These are phyloP conservation scores for Alopecurus myosuroides DNA, from an alignment of 176 grass and related monocot species.

Conservation along the genomic window DNA sequence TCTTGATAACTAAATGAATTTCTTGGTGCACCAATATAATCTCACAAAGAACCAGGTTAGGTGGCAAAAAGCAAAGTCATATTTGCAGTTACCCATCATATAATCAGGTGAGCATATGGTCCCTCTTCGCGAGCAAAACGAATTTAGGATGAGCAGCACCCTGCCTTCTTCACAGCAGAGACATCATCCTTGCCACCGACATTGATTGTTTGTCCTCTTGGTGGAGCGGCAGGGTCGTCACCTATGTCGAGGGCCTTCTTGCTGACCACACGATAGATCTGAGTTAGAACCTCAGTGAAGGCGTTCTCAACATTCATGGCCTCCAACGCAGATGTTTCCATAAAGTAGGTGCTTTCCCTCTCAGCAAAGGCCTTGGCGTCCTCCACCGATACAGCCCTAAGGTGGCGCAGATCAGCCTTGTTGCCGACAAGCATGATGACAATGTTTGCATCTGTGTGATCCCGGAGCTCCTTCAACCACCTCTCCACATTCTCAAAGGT, in stretches of 20 bases:
- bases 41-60: constrained; percentile 21
- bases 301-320: constrained; percentile 42
- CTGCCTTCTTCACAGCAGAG: constrained; percentile 41
- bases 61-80: constrained; percentile 13
- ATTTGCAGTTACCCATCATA: constrained; percentile 22
- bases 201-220: constrained; percentile 47
- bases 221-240: constrained; percentile 48
- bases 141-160: constrained; percentile 46
- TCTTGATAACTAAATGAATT: not conserved
- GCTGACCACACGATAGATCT: constrained; percentile 49
- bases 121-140: constrained; percentile 21
- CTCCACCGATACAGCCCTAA: constrained; percentile 39
- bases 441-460: constrained; percentile 51
- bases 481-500: constrained; percentile 55
- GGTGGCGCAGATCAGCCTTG: constrained; percentile 51
- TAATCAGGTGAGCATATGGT: constrained; percentile 15
- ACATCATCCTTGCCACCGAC: constrained; percentile 56
- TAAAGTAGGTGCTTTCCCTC: constrained; percentile 47
- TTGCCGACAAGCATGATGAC: constrained; percentile 56
- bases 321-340: constrained; percentile 45
- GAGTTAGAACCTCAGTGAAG: constrained; percentile 53
- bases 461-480: constrained; percentile 47
- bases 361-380: constrained; percentile 49
- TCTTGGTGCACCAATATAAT: constrained; percentile 16
- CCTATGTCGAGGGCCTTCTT: constrained; percentile 57